phyloP scores from a whole-genome alignment of 192 early-diverging fungal genomes.

The Coemansia sp. region DNA sequence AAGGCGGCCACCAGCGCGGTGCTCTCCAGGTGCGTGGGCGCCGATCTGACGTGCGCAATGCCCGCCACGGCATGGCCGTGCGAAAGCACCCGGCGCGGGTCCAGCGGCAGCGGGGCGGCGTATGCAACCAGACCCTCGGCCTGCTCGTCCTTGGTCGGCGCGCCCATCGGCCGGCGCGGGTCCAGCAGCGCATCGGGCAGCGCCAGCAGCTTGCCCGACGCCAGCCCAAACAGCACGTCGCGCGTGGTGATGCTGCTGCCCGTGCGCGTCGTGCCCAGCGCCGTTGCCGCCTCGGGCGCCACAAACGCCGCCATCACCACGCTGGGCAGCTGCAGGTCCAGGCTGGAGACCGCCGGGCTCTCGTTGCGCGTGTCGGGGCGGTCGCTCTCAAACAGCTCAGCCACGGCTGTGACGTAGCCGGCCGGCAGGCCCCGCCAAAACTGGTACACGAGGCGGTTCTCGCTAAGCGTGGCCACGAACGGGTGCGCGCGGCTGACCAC shows the following conservation, averaged over 20 bases:
- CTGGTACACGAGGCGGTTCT: constrained; percentile 85
- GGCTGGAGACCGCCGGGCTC: constrained; percentile 75
- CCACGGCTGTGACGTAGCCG: constrained; percentile 72
- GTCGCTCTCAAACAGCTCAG: constrained; percentile 87
- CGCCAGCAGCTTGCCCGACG: constrained; percentile 36
- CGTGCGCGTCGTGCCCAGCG: constrained; percentile 83
- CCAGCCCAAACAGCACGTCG: constrained; percentile 68
- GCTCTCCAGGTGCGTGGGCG: constrained; percentile 85
- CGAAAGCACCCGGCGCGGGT: constrained; percentile 70
- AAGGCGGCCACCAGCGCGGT: constrained; percentile 85
- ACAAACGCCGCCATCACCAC: constrained; percentile 73
- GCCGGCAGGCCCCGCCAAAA: constrained; percentile 74
- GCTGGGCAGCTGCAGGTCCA: constrained; percentile 61
- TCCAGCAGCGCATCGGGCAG: constrained; percentile 67
- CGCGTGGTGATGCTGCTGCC: constrained; percentile 78
- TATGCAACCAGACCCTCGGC: constrained; percentile 86
- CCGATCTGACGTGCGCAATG: constrained; percentile 62
- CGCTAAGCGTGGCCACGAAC: constrained; percentile 69
- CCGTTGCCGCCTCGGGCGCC: constrained; percentile 67
- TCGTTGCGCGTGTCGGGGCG: constrained; percentile 61
- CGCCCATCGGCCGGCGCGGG: constrained; percentile 66
- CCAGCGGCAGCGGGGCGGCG: constrained; percentile 62
- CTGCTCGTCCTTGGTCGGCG: constrained; percentile 74
- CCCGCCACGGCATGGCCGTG: constrained; percentile 66
- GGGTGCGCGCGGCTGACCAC: constrained; percentile 37